Base-by-base conservation (phyloP, 2,329 filamentous ascomycete genomes). In the Monilinia aucupariae region DNA sequence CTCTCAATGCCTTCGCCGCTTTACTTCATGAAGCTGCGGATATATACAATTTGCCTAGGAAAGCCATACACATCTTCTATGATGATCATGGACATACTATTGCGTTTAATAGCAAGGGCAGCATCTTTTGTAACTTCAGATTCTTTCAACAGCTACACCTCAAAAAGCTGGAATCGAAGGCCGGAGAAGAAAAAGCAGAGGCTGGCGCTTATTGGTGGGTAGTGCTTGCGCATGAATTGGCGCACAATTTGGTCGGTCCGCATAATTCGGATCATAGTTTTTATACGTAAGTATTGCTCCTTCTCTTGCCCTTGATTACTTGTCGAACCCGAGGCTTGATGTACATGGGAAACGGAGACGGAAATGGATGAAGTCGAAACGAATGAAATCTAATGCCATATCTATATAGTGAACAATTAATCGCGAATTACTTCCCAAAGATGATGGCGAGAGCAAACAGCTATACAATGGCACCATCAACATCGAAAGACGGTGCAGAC, bases 201-300 rank as follows among this genome's bases (percentile, higher is more conserved):
- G 90, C 90, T 3, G 79, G 85, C 63, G 84, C 88, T 1, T 96
- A 92, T 80, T 97, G 93, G 93, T 97, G 89, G 85, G 89, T 96
- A 67, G 92, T 94, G n/a, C 75, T 97, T 65, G 96, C 92, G 66
- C 94, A 99, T 74, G 96, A 99, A 77, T 78, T 99, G 75, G 92
- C 94, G 64, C 94, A 99, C 77, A 99, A 99, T 74, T 78, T 99
- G 61, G 91, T 96, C 10, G 77, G 78, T 45, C 82, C 85, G 66
- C 93, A 97, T 75, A 88, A 88, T 71, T 80, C 89, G 20, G 83
- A 89, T 61, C 91, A 96, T 75, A 90, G 87, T 71, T 96, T 87
- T 73, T 96, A 94, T 73, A 93, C 88, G 78, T 86, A 76, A 75
- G 82, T 71, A 50, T 65, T 61, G 27, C 34, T 30, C 25, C 52